These are phyloP conservation scores for Pseudogymnoascus sp. DNA, from an alignment of 2,329 filamentous ascomycete species.

Conservation along the genomic window DNA sequence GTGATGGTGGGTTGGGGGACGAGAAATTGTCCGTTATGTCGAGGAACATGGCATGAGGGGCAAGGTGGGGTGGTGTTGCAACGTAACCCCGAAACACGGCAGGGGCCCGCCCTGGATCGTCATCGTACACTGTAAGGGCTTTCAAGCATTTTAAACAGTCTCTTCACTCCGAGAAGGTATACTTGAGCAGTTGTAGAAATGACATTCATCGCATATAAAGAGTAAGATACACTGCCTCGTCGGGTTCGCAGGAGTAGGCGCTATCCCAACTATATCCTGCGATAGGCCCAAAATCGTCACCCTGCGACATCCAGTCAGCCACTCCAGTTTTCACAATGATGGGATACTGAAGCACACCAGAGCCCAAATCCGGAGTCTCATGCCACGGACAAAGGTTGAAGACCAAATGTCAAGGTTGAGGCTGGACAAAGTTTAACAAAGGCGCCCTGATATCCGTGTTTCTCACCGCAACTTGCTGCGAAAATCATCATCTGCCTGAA, in stretches of 20 bases:
- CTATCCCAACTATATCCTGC: not conserved
- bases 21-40: not conserved
- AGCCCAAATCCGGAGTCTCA: not conserved
- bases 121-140: not conserved
- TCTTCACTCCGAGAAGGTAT: too few relatives aligned
- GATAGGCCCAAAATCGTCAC: not conserved
- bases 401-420: not conserved
- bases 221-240: not conserved
- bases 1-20: not conserved
- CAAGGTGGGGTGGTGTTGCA: not conserved
- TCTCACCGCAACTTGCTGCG: not conserved
- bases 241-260: not conserved
- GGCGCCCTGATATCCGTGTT: not conserved
- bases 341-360: not conserved
- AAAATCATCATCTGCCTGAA: not conserved
- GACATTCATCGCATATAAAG: not conserved
- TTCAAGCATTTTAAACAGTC: too few relatives aligned
- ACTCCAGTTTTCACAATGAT: not conserved
- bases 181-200: too few relatives aligned
- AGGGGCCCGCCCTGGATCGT: not conserved
- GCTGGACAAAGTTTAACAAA: not conserved
- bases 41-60: not conserved
- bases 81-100: conserved; percentile 9
- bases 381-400: not conserved
- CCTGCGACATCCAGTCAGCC: not conserved